Evolutionary conservation across 2,329 filamentous ascomycete species (phyloP), one percentile per base, ranked within the genome.

Genomic region (Cladosporium phlei): DNA sequence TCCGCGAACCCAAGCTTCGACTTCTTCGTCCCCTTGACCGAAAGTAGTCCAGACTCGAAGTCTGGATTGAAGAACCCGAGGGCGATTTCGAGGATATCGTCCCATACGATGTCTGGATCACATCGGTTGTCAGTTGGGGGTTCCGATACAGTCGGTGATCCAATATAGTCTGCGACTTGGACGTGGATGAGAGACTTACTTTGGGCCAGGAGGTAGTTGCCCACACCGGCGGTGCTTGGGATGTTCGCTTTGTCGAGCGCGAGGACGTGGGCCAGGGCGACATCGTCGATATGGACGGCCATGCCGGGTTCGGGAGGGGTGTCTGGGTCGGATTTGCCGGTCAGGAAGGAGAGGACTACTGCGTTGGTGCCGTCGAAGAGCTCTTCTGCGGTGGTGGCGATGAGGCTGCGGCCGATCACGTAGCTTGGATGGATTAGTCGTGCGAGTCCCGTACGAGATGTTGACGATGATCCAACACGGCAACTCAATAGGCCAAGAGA

Each of bases 221-320:
- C 32, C 3, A 45, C 9, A 9, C 32, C 22, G 11, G 35, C 29
- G 6, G 3, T 22, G 12, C 24, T 29, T 14, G 20, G 16, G 17
- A 45, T 14, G 4, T 45, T 45, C 9, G 14, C 17, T 7, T 29
- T 34, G 14, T 55, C 46, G 12, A 63, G 50, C 2, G 56, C 51
- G 21, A 54, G 47, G 22, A 65, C 52, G 38, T 64, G 62, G n/a
- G 58, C 43, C 10, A 47, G 46, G 3, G 61, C 59, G 6, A 62
- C 56, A 30, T 65, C 61, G 28, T 64, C 57, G 4, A 62, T 21
- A 16, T 45, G 38, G 11, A 47, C 25, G 29, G 46, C n/a, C n/a
- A n/a, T n/a, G n/a, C n/a, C 34, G 3, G 40, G 34, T 9, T 46
- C 40, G 2, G 48, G 42, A 27, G 62, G 58, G 11, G 46, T 42